phyloP scores from a whole-genome alignment of 2,329 filamentous ascomycete genomes.

The Alternaria postmessia region DNA sequence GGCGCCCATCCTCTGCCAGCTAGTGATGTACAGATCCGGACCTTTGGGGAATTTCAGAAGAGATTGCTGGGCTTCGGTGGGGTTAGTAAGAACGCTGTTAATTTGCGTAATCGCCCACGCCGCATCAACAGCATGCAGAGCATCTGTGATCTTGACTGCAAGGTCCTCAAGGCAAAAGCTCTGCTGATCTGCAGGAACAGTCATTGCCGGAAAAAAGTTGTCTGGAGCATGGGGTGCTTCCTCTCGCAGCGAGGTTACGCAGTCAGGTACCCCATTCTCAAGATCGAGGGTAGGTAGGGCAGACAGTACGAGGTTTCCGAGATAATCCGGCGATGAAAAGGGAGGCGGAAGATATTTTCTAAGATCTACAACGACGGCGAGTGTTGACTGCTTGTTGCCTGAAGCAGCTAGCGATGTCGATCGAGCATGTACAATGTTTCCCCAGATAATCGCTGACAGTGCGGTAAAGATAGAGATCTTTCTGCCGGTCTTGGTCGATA shows the following conservation, averaged over 20 bases:
- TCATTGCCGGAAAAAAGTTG: background rate
- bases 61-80: background rate
- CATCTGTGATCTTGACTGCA: background rate
- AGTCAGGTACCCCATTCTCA: background rate
- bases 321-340: constrained; percentile 9
- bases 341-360: constrained; percentile 1
- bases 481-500: background rate
- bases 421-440: constrained; percentile 6
- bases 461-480: background rate
- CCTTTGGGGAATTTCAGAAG: constrained; percentile 23
- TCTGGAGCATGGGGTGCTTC: background rate
- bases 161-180: background rate
- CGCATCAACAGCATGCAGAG: constrained; percentile 2
- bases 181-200: background rate
- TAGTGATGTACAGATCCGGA: constrained; percentile 40
- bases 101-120: constrained; percentile 3
- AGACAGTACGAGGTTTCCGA: constrained; percentile 6
- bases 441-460: constrained; percentile 9
- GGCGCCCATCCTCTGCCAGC: constrained; percentile 37
- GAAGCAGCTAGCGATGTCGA: background rate
- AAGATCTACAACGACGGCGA: constrained; percentile 6
- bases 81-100: background rate
- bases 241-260: background rate
- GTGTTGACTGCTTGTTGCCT: constrained; percentile 7
- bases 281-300: background rate